Base-by-base conservation (phyloP, 768 basidiomycete species). In the Tricholoma furcatifolium region DNA sequence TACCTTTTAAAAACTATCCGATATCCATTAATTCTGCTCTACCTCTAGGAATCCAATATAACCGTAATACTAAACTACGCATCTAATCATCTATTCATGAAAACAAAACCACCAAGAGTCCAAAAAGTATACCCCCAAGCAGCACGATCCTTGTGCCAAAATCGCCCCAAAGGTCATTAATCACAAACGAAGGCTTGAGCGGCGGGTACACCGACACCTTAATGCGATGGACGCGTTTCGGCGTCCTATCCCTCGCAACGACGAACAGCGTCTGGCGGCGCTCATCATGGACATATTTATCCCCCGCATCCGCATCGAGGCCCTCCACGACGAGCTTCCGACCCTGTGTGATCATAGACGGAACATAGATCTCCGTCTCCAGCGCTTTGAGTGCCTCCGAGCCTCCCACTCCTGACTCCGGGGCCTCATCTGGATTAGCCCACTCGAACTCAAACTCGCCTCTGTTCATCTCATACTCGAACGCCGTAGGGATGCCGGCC, bases 331-430 rank as follows among this genome's bases (percentile, higher is more conserved):
- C 60, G 14, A 94, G 63, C 54, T 76, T 74, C 50, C 86, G 72
- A 0, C 77, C 80, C 15, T 76, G 77, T 1, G 83, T 74, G 34
- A 93, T 70, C 55, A 78, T 64, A 1, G 81, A 78, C 0, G 93
- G 91, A 6, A 92, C 58, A 70, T 85, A 96, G 27, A 95, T 83
- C 69, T 93, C 91, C n/a, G 91, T 92, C 62, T 88, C 84, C 43
- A 74, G 67, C n/a, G 83, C n/a, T 42, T 39, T 30, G 23, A 24
- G 15, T 50, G 5, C 1, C 7, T 11, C 12, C 42, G 14, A n/a
- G 3, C 31, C 30, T 41, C 31, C 40, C 7, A 27, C 4, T 34
- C 6, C 21, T 34, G n/a, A 31, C 6, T 54, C 34, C 40, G 40
- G 20, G 49, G 55, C 27, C 21, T 47, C 10, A 3, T 53, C 55